Conservation (phyloP, 2,329 filamentous ascomycete genomes). For the Botrytis aclada region DNA sequence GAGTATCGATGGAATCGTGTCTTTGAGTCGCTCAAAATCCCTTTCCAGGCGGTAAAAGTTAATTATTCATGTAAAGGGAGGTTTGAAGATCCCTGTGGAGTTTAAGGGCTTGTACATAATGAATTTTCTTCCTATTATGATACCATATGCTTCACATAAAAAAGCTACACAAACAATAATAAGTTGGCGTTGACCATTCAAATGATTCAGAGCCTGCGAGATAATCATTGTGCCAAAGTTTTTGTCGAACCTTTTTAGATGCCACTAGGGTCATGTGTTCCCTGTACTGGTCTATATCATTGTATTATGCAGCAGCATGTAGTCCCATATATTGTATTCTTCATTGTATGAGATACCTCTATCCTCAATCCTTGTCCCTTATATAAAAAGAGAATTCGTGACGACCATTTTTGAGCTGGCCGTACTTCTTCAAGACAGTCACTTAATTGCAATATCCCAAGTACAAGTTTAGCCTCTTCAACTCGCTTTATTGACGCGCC, state of each 20-base stretch:
- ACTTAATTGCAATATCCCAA: not conserved
- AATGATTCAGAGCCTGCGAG: not conserved
- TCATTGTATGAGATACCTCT: too few relatives aligned
- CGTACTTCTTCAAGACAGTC: not conserved
- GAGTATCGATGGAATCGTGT: not conserved
- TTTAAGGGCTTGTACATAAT: not conserved
- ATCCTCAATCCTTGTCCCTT: too few relatives aligned
- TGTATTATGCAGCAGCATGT: not conserved
- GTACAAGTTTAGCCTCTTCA: not conserved
- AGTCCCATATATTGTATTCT: not conserved
- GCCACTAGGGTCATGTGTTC: not conserved
- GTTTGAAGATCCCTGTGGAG: not conserved
- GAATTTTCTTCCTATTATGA: not conserved
- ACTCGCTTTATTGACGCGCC: too few relatives aligned
- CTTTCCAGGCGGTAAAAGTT: not conserved
- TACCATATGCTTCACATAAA: not conserved
- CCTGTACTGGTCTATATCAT: too few relatives aligned
- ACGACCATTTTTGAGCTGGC: not conserved
- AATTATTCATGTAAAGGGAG: not conserved
- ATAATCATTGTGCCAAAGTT: not conserved
- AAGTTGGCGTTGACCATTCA: not conserved
- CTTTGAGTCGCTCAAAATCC: not conserved
- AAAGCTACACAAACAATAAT: not conserved
- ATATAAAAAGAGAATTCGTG: too few relatives aligned
- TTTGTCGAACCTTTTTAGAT: not conserved